Base-by-base conservation (phyloP, 1,284 basidiomycete genomes). In the Austroboletus novae-zelandiae region DNA sequence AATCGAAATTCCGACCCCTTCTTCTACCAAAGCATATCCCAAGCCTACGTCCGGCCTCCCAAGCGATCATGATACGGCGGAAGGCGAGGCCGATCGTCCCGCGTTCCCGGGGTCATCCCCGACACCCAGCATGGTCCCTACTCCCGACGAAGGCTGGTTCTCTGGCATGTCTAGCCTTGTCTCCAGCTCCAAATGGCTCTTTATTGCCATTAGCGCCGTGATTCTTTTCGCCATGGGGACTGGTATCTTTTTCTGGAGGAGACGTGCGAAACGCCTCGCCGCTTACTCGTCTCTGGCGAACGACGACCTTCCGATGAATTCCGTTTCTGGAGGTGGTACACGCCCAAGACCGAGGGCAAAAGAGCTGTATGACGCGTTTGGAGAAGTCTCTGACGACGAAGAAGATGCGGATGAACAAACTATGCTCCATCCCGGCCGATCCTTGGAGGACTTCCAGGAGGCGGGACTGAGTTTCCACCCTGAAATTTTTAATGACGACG, bases 41-140 rank as follows among this genome's bases (percentile, higher is more conserved):
- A 96, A 95, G 68, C 96, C 96, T 0, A 99, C 96, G 0, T 85
- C 79, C 8, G 84, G 88, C 58, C 82, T 99, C 4, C 95, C 96
- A 2, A 82, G 76, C 9, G 89, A 98, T 66, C 95, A 97, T 64
- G 91, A 78, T 37, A 70, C 69, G 17, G 80, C 81, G 0, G 75
- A 78, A 47, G 86, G 85, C n/a, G 86, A 91, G 63, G 83, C 85
- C 18, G 71, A 76, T 44, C 81, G 78, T 41, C 83, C 85, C 8
- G 79, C 87, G 0, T 86, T 88, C 64, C 71, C 77, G 2, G 67
- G 70, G 6, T 63, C 76, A 2, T 70, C 71, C 14, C 55, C 77
- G 9, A 65, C 70, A 14, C 62, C 78, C 9, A 70, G 74, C 18
- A 72, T 72, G 57, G 74, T 73, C 1, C 75, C 81, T 4, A 83